Evolutionary conservation across 2,329 filamentous ascomycete genomes (phyloP), one percentile per base, ranked within the genome.

Genomic region (Diaporthe australafricana): DNA sequence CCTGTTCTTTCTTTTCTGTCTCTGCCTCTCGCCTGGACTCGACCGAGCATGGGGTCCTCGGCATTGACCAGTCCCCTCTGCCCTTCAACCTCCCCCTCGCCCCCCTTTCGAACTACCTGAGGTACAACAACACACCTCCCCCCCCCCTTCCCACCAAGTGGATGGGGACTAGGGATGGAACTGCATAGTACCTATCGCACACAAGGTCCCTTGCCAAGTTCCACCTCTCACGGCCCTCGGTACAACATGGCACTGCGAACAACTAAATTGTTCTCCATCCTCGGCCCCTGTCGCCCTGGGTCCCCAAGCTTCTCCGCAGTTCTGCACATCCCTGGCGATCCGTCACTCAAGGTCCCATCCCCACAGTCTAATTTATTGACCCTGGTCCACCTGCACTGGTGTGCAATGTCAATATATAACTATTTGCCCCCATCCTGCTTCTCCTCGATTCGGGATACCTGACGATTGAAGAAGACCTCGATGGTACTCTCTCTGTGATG

Each of bases 351-450:
- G 70, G 56, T 70, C 50, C 70, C 73, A 70, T 70, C 72, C 57
- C 72, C 73, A 70, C 72, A 71, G 42, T 70, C 56, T 63, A 32
- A 55, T 66, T 47, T 50, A 57, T 72, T 60, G 45, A 42, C 48
- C 38, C 22, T 35, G 42, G 38, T 38, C 74, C 77, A 79, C 77
- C 77, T 77, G 79, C 79, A 81, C 76, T 77, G 80, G 77, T 77
- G 80, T 76, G 74, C 75, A 74, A 77, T 80, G 79, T 80, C 80
- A 75, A 75, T 81, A 83, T 83, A 83, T 84, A 84, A 81, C 77
- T 78, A 76, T 79, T 79, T 79, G 77, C 78, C 76, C 74, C 77
- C 78, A 78, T 79, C 81, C 79, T 74, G 78, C 75, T 75, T 75
- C 70, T 47, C 78, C 78, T 77, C 79, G 77, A 71, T 70, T 72